These are phyloP conservation scores for Aspergillus puulaauensis DNA, from an alignment of 2,329 filamentous ascomycete genomes.

Conservation along the genomic window DNA sequence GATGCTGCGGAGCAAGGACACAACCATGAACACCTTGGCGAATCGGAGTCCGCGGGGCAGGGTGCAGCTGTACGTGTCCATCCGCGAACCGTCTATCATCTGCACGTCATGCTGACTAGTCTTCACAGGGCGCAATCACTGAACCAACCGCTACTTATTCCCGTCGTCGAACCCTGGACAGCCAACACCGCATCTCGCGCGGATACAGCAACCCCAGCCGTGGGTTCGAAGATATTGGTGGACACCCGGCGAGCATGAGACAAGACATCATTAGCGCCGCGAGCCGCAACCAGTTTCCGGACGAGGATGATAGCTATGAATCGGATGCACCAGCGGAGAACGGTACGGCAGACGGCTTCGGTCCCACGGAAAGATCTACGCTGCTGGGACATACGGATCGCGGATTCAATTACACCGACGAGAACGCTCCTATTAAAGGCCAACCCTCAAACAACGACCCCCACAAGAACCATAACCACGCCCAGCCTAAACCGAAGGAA, in stretches of 20 bases:
- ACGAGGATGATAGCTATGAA: constrained; percentile 54
- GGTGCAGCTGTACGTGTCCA: constrained; percentile 60
- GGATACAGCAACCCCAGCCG: constrained; percentile 56
- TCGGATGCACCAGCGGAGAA: constrained; percentile 55
- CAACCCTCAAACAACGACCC: constrained; percentile 32
- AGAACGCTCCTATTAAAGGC: constrained; percentile 16
- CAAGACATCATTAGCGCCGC: constrained; percentile 93
- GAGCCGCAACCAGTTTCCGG: constrained; percentile 64
- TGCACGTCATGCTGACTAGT: constrained; percentile 13
- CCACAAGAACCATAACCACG: constrained; percentile 77
- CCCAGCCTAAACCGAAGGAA: constrained; percentile 63
- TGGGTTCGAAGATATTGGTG: constrained; percentile 68
- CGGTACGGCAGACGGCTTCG: constrained; percentile 51
- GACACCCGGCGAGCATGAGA: constrained; percentile 86
- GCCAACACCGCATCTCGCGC: constrained; percentile 28
- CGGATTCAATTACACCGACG: constrained; percentile 34
- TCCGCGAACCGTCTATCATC: not conserved
- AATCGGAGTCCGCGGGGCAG: constrained; percentile 53
- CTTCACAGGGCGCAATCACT: constrained; percentile 26
- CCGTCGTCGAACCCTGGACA: constrained; percentile 27
- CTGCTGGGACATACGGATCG: constrained; percentile 45
- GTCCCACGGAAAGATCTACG: constrained; percentile 45
- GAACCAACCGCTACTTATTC: constrained; percentile 29
- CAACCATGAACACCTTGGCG: constrained; percentile 32
- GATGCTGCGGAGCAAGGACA: constrained; percentile 41